Evolutionary conservation across 2,329 filamentous ascomycete species (phyloP), one percentile per base, ranked within the genome.

Genomic region (Neoarthrinium moseri): DNA sequence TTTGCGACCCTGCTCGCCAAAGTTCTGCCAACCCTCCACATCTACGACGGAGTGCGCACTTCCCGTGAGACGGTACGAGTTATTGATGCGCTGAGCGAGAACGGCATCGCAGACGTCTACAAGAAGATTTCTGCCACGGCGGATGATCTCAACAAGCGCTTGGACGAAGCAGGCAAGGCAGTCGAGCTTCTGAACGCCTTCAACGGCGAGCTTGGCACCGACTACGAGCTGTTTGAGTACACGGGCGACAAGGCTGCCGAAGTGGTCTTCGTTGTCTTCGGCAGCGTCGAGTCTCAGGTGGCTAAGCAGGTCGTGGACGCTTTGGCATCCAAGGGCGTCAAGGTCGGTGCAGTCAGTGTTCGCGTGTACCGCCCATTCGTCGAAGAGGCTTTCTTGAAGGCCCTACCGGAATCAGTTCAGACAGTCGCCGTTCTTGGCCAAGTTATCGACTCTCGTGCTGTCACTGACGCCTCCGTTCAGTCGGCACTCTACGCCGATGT

Each of bases 401-500:
- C 81, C 10, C 79, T 99, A 22, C 91, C 94, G 26, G 75, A 82
- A 55, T 87, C 87, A 27, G 81, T 85, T 37, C 83, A 81, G 68
- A 87, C 80, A 51, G 78, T 99, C 53, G 86, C 86, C 29, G 90
- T 97, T 17, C 81, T 99, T 5, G 94, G 94, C 44, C 94, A 99
- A 66, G 92, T 99, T 54, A 70, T 77, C 51, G 84, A 88, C 55
- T 79, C 88, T 52, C 73, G 80, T 48, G 83, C 84, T 48, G 87
- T 94, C 6, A 74, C 81, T 32, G 92, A 97, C 63, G 68, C 79
- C 44, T 86, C 86, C 13, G 72, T 88, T 42, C 88, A 89, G 65
- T 97, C 94, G n/a, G 80, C 81, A 15, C 81, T 99, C 3, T 96
- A 92, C 67, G 84, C 86, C n/a, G 94, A 99, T 65, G 89, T 97